Conservation (phyloP, 805 yeast genomes). For the Ogataea nonfermentans region DNA sequence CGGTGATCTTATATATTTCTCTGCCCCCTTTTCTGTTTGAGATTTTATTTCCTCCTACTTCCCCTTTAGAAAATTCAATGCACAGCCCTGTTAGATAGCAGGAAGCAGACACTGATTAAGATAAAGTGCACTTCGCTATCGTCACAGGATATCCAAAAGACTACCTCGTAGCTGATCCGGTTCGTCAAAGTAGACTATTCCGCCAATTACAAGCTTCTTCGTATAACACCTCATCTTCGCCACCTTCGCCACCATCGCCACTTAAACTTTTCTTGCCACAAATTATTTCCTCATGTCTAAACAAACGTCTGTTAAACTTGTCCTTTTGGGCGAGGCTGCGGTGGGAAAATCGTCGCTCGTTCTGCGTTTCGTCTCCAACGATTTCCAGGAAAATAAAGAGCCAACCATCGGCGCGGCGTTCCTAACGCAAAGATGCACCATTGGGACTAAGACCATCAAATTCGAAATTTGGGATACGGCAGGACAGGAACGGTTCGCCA, state of each 20-base stretch:
- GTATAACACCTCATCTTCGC: background rate
- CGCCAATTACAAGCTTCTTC: too few relatives aligned
- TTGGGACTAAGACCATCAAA: constrained; percentile 83
- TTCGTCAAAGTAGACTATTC: too few relatives aligned
- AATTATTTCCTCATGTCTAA: constrained; percentile 9
- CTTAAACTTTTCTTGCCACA: constrained; percentile 7
- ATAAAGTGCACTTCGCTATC: background rate
- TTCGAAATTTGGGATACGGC: constrained; percentile 98
- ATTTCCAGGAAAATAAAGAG: constrained; percentile 95
- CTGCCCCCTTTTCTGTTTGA: constrained; percentile 6
- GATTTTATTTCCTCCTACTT: constrained; percentile 2
- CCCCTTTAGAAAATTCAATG: constrained; percentile 16
- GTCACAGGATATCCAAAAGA: too few relatives aligned
- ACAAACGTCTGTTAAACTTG: constrained; percentile 76
- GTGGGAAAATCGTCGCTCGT: constrained; percentile 95
- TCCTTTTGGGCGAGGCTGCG: constrained; percentile 94
- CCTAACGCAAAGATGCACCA: constrained; percentile 86
- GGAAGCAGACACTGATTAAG: background rate
- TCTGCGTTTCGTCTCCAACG: constrained; percentile 88
- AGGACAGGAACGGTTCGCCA: constrained; percentile 96
- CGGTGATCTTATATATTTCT: background rate
- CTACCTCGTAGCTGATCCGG: too few relatives aligned
- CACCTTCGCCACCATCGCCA: constrained; percentile 11
- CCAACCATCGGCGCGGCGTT: constrained; percentile 99
- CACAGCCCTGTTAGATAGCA: constrained; percentile 7